Base-by-base conservation (phyloP, 768 basidiomycete genomes). In the Hysterangium stoloniferum region DNA sequence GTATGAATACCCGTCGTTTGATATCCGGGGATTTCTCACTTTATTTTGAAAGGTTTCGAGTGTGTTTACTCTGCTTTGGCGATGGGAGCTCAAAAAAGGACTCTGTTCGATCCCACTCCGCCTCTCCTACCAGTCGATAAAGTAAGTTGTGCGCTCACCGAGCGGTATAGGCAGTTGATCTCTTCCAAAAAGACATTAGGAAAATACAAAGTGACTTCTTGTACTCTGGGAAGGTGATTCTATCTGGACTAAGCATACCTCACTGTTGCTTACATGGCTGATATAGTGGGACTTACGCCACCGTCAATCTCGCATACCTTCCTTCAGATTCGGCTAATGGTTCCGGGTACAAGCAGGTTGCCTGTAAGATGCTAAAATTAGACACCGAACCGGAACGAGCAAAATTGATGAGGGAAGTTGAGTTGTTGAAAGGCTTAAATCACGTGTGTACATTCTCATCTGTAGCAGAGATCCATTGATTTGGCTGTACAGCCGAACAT, bases 331-430 rank as follows among this genome's bases (percentile, higher is more conserved):
- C 34, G 24, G 70, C 86, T 52, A 84, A 87, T 59, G 76, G 72
- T 8, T 62, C 65, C 7, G 76, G 71, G 40, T 74, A 79, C 56
- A 74, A 79, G 37, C 88, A 91, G 65, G 84, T 87, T 24, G 88
- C 88, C 19, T 90, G 87, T 64, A 91, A 91, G 63, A 87, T 80
- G 52, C 84, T 91, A 59, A 48, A 51, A n/a, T 43, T 53, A 62
- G 76, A 74, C 46, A 43, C 9, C 31, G 28, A 20, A 13, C 27
- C 35, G 0, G 77, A 75, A 19, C 72, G 73, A 42, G 70, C 65
- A 3, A 75, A 79, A 57, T 76, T 84, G 19, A 80, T 82, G 79
- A 90, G 86, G 58, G 87, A 91, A 65, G 83, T 87, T 25, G 75
- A 75, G 44, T 82, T 91, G 44, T 66, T 91, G 17, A 79, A 79